Conservation (phyloP, 2,329 filamentous ascomycete genomes). For the Colletotrichum incanum region DNA sequence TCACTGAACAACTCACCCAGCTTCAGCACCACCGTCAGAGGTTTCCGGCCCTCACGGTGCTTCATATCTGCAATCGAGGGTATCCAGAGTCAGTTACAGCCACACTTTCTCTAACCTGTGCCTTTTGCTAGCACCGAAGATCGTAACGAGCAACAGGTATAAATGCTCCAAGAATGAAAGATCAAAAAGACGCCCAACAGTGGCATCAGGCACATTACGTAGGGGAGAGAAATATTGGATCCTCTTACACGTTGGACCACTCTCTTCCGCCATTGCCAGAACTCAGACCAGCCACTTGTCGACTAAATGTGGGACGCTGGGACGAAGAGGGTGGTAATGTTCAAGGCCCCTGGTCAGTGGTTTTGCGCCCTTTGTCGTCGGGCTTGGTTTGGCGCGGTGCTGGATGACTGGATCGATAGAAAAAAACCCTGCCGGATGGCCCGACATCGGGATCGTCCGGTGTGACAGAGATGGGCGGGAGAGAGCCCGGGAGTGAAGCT, state of each 20-base stretch:
- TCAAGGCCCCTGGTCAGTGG: conserved; percentile 35
- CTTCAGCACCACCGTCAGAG: conserved; percentile 88
- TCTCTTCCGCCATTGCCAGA: conserved; percentile 43
- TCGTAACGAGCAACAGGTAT: neutral
- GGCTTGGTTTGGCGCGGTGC: conserved; percentile 1
- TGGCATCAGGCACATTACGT: conserved; percentile 36
- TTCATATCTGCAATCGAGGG: conserved; percentile 71
- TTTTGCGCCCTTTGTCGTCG: conserved; percentile 38
- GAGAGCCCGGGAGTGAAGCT: conserved; percentile 25
- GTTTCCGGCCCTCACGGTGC: conserved; percentile 62
- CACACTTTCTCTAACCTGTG: neutral
- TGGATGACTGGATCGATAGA: conserved; percentile 29
- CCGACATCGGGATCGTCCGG: conserved; percentile 43
- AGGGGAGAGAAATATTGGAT: conserved; percentile 37
- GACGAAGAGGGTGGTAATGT: conserved; percentile 18
- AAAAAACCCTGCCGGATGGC: conserved; percentile 32
- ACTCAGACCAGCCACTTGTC: conserved; percentile 35
- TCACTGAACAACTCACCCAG: conserved; percentile 73
- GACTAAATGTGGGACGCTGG: conserved; percentile 40
- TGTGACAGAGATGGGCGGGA: conserved; percentile 20
- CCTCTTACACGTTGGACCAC: conserved; percentile 43
- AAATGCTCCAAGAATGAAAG: neutral
- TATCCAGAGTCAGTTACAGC: conserved; percentile 35
- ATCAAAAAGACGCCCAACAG: conserved; percentile 10
- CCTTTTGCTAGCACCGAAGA: neutral